Conservation (phyloP, 1,284 basidiomycete genomes). For the Clitocybe nebularis region DNA sequence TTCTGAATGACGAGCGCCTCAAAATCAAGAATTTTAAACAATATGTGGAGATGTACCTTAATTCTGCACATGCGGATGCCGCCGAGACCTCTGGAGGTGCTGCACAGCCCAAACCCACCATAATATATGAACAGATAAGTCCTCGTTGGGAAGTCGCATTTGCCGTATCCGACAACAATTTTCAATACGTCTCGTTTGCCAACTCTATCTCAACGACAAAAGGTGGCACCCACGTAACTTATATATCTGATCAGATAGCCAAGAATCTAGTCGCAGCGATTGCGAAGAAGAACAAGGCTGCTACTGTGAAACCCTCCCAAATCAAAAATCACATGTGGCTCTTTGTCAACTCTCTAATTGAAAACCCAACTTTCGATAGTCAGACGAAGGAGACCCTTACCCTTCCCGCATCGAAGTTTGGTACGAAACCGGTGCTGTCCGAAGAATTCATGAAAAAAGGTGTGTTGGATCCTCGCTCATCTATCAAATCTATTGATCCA, state of each 20-base stretch:
- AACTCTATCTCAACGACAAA: slow-evolving; percentile 98
- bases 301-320: slow-evolving; percentile 88
- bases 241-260: slow-evolving; percentile 87
- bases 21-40: slow-evolving; percentile 97
- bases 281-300: slow-evolving; percentile 95
- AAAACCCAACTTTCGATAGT: slow-evolving; percentile 99
- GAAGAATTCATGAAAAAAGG: slow-evolving; percentile 98
- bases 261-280: slow-evolving; percentile 81
- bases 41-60: slow-evolving; percentile 94
- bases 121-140: slow-evolving; percentile 82
- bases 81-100: slow-evolving; percentile 69
- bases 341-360: slow-evolving; percentile 94
- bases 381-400: slow-evolving; percentile 99
- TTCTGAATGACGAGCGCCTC: slow-evolving; percentile 87
- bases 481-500: slow-evolving; percentile 1
- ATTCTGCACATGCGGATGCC: slow-evolving; percentile 65
- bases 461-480: slow-evolving; percentile 38
- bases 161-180: slow-evolving; percentile 86
- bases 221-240: slow-evolving; percentile 92
- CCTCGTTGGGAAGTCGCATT: slow-evolving; percentile 96
- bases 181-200: slow-evolving; percentile 95
- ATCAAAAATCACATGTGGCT: slow-evolving; percentile 99
- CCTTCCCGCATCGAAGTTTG: slow-evolving; percentile 86
- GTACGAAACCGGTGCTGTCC: slow-evolving; percentile 76
- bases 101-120: slow-evolving; percentile 67